Evolutionary conservation across 371 early-diverging fungal genomes (phyloP), one percentile per base, ranked within the genome.

Genomic region (Mortierella sp.): DNA sequence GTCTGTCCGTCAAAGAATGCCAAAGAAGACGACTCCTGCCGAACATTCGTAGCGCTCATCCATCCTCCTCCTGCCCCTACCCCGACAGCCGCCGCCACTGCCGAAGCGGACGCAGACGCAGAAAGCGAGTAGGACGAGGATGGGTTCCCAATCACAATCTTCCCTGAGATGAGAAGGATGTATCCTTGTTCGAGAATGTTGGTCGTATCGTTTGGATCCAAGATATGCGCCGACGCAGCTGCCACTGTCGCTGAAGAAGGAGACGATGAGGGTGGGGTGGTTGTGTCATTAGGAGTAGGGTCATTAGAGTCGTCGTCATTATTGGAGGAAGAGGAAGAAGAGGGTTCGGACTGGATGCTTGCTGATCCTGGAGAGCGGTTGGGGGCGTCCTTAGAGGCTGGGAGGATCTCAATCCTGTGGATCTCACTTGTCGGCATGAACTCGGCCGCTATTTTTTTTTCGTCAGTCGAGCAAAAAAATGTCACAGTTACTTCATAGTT

Each of bases 1-100:
- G 75, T 72, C 11, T 90, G 77, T 1, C 94, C 91, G 78, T 94
- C 90, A 84, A 90, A 95, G 72, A 95, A 90, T 4, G 94, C 95
- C 4, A 91, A 89, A 44, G 92, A 91, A 0, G 92, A 89, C 0
- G 67, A 67, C 40, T 67, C 67, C 3, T 67, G 67, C 34, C 67
- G n/a, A 80, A 24, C 64, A 64, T 43, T 82, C 8, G 37, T 61
- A 5, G 61, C 31, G 16, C 40, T 46, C 48, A 44, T 74, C 69
- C 19, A 82, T 71, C 43, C 64, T 16, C 50, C 43, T 4, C 43
- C 43, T 40, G 6, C 43, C 43, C 43, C 50, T 13, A 50, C 50
- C 13, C 16, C 50, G 13, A 16, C 50, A 50, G 50, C 50, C 50
- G 46, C 46, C 13, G 46, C 46, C 57, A 19, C 78, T 53, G 72